These are phyloP conservation scores for Strobilomyces dryophilus DNA, from an alignment of 768 basidiomycete species.

Conservation along the genomic window DNA sequence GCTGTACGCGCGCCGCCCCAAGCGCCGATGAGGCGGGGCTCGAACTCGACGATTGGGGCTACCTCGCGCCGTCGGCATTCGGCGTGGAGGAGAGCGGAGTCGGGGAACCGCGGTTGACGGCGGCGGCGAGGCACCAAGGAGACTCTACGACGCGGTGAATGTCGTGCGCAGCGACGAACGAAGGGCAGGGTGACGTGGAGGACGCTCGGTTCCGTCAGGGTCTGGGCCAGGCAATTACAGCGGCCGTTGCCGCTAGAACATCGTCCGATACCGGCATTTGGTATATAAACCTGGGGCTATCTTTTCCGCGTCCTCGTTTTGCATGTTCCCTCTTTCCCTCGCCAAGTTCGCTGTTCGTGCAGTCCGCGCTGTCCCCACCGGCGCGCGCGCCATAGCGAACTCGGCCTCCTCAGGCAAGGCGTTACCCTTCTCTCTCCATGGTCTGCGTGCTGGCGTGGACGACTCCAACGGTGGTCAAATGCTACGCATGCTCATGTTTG, in stretches of 20 bases:
- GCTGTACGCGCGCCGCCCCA: not conserved
- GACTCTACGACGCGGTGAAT: not conserved
- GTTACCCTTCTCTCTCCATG: constrained; percentile 49
- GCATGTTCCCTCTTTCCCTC: constrained; percentile 19
- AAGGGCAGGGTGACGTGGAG: not conserved
- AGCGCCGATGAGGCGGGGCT: not conserved
- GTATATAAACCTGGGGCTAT: constrained; percentile 18
- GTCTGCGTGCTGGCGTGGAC: constrained; percentile 31
- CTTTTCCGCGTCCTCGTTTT: not conserved
- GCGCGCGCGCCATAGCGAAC: constrained; percentile 26
- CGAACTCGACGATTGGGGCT: not conserved
- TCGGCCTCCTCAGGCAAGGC: constrained; percentile 37
- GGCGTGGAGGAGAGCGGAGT: not conserved
- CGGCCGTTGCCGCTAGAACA: constrained; percentile 2
- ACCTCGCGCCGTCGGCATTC: not conserved
- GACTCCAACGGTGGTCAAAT: constrained; percentile 19
- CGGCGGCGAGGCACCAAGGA: not conserved
- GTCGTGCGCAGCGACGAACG: too few relatives aligned
- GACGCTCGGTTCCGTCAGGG: not conserved
- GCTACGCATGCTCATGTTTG: constrained; percentile 53
- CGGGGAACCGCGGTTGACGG: not conserved
- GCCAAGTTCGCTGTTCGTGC: constrained; percentile 12
- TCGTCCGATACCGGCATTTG: constrained; percentile 13
- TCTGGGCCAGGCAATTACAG: not conserved
- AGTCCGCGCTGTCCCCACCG: constrained; percentile 10